Conservation (phyloP, 331 rosid genomes). For the Spiraea crenata region DNA sequence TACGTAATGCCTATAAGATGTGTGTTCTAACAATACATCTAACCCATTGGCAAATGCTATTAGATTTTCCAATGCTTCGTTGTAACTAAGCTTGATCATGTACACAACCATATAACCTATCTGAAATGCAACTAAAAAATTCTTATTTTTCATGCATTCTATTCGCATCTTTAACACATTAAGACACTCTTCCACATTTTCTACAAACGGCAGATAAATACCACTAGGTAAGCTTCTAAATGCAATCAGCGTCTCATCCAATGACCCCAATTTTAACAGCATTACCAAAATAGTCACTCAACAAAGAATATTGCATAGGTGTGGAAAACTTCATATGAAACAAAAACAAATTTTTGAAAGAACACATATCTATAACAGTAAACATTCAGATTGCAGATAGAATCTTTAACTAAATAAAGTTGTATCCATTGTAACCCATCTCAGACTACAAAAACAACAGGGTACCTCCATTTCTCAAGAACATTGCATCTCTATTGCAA, state of each 20-base stretch:
- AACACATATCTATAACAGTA: background rate
- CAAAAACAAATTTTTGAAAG: background rate
- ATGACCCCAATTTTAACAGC: background rate
- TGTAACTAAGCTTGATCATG: background rate
- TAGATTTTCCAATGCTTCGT: background rate
- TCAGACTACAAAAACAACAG: conserved; percentile 32
- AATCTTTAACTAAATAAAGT: conserved; percentile 25
- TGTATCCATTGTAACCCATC: conserved; percentile 25
- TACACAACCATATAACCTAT: background rate
- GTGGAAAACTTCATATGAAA: background rate
- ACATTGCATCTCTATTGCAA: conserved; percentile 21
- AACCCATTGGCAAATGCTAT: conserved; percentile 4
- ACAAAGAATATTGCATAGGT: background rate
- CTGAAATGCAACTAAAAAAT: background rate
- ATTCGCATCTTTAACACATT: background rate
- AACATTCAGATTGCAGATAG: background rate
- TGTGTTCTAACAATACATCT: background rate
- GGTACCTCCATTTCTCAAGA: background rate
- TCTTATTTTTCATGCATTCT: background rate
- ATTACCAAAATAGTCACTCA: background rate
- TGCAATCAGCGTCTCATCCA: background rate
- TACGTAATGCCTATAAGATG: background rate
- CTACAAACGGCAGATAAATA: background rate
- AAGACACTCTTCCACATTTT: background rate
- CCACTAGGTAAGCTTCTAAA: background rate